Conservation (phyloP, 352 stramenopile genomes). For the Phytophthora kernoviae region DNA sequence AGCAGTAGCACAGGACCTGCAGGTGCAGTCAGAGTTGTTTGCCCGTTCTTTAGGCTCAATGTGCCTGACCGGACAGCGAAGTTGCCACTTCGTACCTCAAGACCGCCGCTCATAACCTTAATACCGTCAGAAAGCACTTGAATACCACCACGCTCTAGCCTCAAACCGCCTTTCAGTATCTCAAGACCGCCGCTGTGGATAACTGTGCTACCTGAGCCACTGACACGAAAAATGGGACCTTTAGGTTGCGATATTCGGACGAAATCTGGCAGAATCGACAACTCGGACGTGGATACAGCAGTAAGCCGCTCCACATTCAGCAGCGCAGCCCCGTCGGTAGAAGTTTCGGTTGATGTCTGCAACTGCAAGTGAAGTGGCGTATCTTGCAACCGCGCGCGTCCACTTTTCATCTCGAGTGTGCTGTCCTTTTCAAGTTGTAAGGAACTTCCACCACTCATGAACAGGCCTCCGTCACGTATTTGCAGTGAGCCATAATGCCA, state of each 20-base stretch:
- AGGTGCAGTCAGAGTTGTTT: slow-evolving; percentile 29
- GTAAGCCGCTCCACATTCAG: slow-evolving; percentile 46
- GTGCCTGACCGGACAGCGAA: slow-evolving; percentile 43
- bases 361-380: slow-evolving; percentile 40
- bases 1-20: slow-evolving; percentile 28
- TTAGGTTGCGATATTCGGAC: slow-evolving; percentile 46
- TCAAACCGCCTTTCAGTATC: slow-evolving; percentile 60
- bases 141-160: slow-evolving; percentile 58
- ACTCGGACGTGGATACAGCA: slow-evolving; percentile 11
- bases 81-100: slow-evolving; percentile 50
- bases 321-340: slow-evolving; percentile 25
- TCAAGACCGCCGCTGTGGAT: slow-evolving; percentile 65
- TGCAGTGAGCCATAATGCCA: slow-evolving; percentile 33
- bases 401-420: slow-evolving; percentile 49
- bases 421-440: slow-evolving; percentile 58
- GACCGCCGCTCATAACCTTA: slow-evolving; percentile 43
- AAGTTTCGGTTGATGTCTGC: slow-evolving; percentile 11
- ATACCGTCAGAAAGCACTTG: slow-evolving; percentile 66
- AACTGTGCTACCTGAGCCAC: slow-evolving; percentile 49
- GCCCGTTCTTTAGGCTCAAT: slow-evolving; percentile 48
- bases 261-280: slow-evolving; percentile 44
- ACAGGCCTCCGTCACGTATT: slow-evolving; percentile 23
- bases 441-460: slow-evolving; percentile 26
- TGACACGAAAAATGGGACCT: slow-evolving; percentile 57
- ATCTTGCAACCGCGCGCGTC: slow-evolving; percentile 48